Evolutionary conservation across 352 stramenopile species (phyloP).

Genomic region (Phytophthora uliginosa): DNA sequence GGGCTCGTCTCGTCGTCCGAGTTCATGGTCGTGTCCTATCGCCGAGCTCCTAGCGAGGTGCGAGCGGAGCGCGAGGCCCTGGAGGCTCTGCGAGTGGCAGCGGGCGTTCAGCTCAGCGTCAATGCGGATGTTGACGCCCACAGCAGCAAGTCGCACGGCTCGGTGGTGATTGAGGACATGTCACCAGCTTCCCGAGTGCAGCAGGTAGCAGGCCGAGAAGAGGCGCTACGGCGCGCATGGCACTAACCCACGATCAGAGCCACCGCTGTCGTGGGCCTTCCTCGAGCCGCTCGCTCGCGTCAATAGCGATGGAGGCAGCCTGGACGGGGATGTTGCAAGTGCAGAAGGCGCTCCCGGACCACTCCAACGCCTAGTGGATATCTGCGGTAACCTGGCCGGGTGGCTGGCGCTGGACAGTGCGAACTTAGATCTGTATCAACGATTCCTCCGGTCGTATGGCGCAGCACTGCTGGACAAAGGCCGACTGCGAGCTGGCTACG

Average conservation of each 20-base stretch:
- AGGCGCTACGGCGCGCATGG: conserved; percentile 18
- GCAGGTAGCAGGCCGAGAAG: conserved; percentile 14
- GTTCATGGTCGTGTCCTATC: conserved; percentile 80
- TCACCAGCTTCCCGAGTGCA: neutral
- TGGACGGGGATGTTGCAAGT: neutral
- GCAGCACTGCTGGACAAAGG: conserved; percentile 43
- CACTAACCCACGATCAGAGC: neutral
- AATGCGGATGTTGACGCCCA: neutral
- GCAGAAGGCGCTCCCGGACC: conserved; percentile 10
- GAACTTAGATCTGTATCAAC: conserved; percentile 41
- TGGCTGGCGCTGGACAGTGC: conserved; percentile 42
- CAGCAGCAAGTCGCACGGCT: neutral
- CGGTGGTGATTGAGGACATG: conserved; percentile 7
- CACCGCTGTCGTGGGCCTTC: conserved; percentile 39
- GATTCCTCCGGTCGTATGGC: conserved; percentile 29
- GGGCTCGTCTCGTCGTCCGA: conserved; percentile 51
- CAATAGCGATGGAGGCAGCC: neutral
- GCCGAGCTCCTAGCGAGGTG: conserved; percentile 57
- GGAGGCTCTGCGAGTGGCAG: conserved; percentile 17
- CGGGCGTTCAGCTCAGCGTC: conserved; percentile 3
- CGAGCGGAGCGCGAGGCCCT: conserved; percentile 42
- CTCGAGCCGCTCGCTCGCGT: conserved; percentile 20
- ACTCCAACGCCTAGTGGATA: conserved; percentile 27
- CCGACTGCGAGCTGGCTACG: conserved; percentile 37
- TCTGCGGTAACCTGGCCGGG: conserved; percentile 34